Conservation (phyloP, 495 filamentous ascomycete genomes). For the Neurospora tetrasperma region DNA sequence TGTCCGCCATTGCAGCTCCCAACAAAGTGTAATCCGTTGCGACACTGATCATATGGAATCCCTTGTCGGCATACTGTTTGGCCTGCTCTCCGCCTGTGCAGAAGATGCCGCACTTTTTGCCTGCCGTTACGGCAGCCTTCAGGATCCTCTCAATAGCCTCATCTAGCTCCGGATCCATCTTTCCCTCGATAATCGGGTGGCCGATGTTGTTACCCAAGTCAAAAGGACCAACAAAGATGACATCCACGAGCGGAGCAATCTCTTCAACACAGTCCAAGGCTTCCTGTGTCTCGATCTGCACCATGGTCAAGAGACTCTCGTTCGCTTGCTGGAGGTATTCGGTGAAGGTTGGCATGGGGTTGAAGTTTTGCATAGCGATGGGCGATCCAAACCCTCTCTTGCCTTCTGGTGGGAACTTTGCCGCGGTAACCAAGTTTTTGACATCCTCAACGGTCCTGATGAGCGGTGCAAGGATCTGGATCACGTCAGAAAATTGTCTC, state of each 20-base stretch:
- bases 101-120: constrained; percentile 73
- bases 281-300: constrained; percentile 75
- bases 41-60: constrained; percentile 68
- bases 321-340: constrained; percentile 72
- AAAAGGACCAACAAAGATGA: constrained; percentile 71
- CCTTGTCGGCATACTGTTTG: constrained; percentile 49
- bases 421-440: constrained; percentile 43
- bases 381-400: constrained; percentile 58
- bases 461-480: constrained; percentile 50
- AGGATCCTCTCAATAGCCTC: constrained; percentile 56
- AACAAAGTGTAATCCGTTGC: constrained; percentile 51
- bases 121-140: constrained; percentile 50
- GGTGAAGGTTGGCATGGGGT: constrained; percentile 38
- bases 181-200: constrained; percentile 51
- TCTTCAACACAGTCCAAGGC: constrained; percentile 60
- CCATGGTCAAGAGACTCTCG: constrained; percentile 55
- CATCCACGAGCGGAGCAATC: constrained; percentile 65
- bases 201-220: constrained; percentile 70
- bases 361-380: constrained; percentile 54
- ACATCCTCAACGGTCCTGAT: constrained; percentile 57
- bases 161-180: constrained; percentile 54
- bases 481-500: constrained; percentile 8
- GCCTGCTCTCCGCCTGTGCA: constrained; percentile 59
- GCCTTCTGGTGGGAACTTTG: constrained; percentile 59
- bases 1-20: constrained; percentile 32